A percentile compares a stretch with the other conserved stretches of the same genome.
Conservation (phyloP, 148 eudicot species). For the Fagopyrum homotropicum region DNA sequence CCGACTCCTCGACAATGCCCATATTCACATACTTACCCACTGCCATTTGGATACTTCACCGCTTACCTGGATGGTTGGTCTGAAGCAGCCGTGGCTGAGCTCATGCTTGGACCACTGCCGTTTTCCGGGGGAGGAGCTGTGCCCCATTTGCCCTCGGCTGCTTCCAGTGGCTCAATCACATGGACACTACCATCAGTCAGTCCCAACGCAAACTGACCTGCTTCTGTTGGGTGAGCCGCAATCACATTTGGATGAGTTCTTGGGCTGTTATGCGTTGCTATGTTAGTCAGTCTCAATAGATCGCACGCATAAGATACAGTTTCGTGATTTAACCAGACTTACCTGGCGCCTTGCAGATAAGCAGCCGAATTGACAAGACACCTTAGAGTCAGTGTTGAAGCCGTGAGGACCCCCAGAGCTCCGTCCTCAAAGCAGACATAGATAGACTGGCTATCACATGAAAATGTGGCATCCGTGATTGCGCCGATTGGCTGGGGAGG, state of each 20-base stretch:
- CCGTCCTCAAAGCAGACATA: conserved; percentile 50
- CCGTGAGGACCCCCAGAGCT: conserved; percentile 27
- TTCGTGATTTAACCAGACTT: not conserved
- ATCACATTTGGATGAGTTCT: conserved; percentile 45
- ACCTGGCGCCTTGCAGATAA: conserved; percentile 46
- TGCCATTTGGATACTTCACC: not conserved
- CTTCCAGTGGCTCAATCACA: conserved; percentile 60
- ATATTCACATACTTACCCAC: conserved; percentile 9
- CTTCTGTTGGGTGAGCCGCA: conserved; percentile 60
- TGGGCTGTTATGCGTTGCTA: conserved; percentile 19
- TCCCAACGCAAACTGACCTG: conserved; percentile 64
- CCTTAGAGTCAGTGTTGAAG: conserved; percentile 34
- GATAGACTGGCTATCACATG: conserved; percentile 55
- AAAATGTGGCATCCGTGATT: conserved; percentile 54
- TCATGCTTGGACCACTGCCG: conserved; percentile 37
- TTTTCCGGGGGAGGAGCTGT: conserved; percentile 29
- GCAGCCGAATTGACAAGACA: conserved; percentile 51
- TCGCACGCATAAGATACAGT: not conserved
- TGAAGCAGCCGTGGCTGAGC: conserved; percentile 29
- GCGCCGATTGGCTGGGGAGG: conserved; percentile 25
- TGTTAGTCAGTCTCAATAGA: not conserved
- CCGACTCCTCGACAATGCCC: not conserved
- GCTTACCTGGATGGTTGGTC: conserved; percentile 27
- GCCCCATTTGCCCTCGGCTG: conserved; percentile 60
- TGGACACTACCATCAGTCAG: conserved; percentile 67